Conservation (phyloP, 495 filamentous ascomycete genomes). For the Cairneyella variabilis region DNA sequence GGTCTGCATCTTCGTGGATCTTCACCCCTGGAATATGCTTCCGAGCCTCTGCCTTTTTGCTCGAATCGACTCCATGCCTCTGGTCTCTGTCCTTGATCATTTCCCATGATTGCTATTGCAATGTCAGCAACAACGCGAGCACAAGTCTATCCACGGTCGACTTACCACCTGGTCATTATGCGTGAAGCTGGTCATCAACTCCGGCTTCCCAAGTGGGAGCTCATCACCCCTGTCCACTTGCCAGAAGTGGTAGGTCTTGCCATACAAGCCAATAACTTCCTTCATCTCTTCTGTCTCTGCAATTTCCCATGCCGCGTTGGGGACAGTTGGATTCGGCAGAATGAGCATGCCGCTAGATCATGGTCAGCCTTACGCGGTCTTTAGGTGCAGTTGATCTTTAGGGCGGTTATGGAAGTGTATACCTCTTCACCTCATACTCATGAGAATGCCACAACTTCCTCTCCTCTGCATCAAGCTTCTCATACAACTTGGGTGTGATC, state of each 20-base stretch:
- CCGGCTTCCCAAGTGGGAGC: constrained; percentile 34
- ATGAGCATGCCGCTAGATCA: constrained; percentile 32
- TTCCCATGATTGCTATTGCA: constrained; percentile 56
- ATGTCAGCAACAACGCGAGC: constrained; percentile 68
- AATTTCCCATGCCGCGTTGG: constrained; percentile 69
- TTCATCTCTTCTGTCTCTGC: constrained; percentile 36
- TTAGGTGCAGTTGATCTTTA: neutral
- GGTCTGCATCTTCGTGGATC: constrained; percentile 53
- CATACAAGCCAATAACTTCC: constrained; percentile 32
- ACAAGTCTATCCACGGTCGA: constrained; percentile 65
- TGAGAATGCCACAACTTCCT: constrained; percentile 46
- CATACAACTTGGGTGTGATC: constrained; percentile 69
- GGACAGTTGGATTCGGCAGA: constrained; percentile 44
- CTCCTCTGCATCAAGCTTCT: constrained; percentile 60
- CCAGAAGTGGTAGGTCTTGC: constrained; percentile 38
- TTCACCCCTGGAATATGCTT: constrained; percentile 52
- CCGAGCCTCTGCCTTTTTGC: constrained; percentile 60
- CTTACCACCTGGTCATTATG: constrained; percentile 45
- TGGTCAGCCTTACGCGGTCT: no score
- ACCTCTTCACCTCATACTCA: constrained; percentile 62
- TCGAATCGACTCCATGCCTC: constrained; percentile 58
- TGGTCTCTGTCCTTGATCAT: constrained; percentile 60
- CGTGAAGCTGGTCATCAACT: constrained; percentile 38
- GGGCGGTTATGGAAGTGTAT: constrained; percentile 40
- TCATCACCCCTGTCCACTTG: constrained; percentile 30